These are phyloP conservation scores for Echeveria elegans DNA, from an alignment of 164 flowering plant species.

Conservation along the genomic window DNA sequence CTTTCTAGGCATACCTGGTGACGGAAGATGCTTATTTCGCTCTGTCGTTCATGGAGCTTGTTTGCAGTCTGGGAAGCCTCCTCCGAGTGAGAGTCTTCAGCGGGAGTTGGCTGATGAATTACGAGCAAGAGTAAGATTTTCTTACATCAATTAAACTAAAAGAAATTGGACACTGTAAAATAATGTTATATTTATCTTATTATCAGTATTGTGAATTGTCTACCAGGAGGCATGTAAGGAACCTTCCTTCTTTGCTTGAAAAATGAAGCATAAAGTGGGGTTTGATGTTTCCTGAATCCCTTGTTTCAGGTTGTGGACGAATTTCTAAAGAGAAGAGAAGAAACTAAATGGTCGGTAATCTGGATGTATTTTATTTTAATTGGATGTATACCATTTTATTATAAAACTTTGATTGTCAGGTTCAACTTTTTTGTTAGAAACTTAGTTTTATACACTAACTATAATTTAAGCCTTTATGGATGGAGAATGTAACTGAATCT, in stretches of 20 bases:
- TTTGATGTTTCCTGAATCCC: conserved; percentile 8
- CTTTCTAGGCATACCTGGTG: conserved; percentile 89
- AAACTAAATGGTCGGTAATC: conserved; percentile 85
- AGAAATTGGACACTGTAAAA: too few relatives aligned
- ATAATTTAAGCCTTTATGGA: not conserved
- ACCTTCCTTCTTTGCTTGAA: too few relatives aligned
- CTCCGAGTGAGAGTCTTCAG: conserved; percentile 61
- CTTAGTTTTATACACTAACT: not conserved
- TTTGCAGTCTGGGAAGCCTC: conserved; percentile 60
- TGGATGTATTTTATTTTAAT: not conserved
- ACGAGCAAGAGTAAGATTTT: conserved; percentile 50
- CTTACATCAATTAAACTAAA: not conserved
- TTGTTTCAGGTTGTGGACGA: conserved; percentile 86
- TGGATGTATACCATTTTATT: too few relatives aligned
- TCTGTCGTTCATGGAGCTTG: conserved; percentile 94
- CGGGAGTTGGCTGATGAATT: conserved; percentile 81
- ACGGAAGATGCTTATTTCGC: conserved; percentile 94
- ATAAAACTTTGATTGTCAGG: too few relatives aligned
- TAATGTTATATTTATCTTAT: too few relatives aligned
- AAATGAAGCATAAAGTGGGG: too few relatives aligned
- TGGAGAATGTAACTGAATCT: not conserved
- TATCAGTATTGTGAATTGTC: too few relatives aligned
- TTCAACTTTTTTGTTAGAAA: not conserved
- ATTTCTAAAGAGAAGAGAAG: conserved; percentile 74
- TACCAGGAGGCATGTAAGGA: too few relatives aligned